Percentiles rank a stretch among this genome's conserved stretches.
phyloP scores from a whole-genome alignment of 2,329 filamentous ascomycete genomes.

The Ophiosphaerella herpotricha region DNA sequence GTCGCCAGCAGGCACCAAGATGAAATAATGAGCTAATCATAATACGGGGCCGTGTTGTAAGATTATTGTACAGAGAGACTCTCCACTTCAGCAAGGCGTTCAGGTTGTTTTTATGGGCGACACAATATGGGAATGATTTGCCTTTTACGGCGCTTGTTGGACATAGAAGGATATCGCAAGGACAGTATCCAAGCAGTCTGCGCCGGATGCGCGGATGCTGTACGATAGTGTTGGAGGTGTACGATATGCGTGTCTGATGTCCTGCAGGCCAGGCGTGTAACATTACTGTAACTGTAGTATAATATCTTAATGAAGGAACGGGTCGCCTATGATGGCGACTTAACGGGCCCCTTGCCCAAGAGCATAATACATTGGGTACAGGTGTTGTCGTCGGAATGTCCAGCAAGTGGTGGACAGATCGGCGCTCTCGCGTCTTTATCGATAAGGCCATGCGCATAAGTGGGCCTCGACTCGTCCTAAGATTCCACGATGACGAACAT shows the following conservation, averaged over 20 bases:
- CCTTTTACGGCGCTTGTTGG: not conserved
- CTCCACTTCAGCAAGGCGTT: slow-evolving; percentile 7
- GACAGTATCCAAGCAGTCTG: not conserved
- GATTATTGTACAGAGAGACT: slow-evolving; percentile 4
- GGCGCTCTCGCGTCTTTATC: not conserved
- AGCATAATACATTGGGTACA: not conserved
- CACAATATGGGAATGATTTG: not conserved
- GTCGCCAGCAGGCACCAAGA: slow-evolving; percentile 5
- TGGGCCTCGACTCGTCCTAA: not conserved
- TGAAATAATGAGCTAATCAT: not conserved
- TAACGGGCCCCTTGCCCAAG: slow-evolving; percentile 1
- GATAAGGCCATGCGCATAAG: not conserved
- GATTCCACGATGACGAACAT: slow-evolving; percentile 14
- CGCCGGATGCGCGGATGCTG: slow-evolving; percentile 2
- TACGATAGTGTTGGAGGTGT: slow-evolving; percentile 1
- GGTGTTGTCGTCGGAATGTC: too few species aligned
- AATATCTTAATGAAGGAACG: slow-evolving; percentile 2
- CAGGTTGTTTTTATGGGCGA: not conserved
- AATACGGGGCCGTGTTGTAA: not conserved
- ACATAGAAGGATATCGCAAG: slow-evolving; percentile 3
- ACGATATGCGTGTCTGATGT: slow-evolving; percentile 1
- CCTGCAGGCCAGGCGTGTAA: slow-evolving; percentile 4
- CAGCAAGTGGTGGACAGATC: too few species aligned
- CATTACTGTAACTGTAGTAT: slow-evolving; percentile 8
- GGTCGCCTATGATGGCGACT: not conserved